Evolutionary conservation across 768 basidiomycete species (phyloP), one percentile per base, ranked within the genome.

Genomic region (Paxillus ammoniavirescens): DNA sequence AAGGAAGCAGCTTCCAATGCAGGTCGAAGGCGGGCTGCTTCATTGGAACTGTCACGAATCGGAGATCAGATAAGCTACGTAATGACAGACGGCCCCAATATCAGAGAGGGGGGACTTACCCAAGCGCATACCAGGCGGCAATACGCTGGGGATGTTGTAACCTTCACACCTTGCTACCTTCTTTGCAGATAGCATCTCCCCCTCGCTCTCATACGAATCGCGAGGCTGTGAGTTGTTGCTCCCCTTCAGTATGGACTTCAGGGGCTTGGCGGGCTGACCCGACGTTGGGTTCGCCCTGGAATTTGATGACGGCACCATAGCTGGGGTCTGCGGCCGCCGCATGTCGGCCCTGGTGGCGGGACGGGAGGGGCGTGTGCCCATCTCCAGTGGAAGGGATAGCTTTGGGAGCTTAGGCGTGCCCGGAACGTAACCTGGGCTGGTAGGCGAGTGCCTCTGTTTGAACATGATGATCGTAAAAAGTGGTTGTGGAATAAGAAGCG

Each of bases 1-100:
- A 79, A 15, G 78, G 76, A 41, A 79, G 70, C 15, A 82, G 61
- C 47, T 76, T 76, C 82, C 81, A 83, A 55, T 74, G 74, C 50
- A 80, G 56, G 52, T 75, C 62, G 45, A 77, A 68, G 1, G 73
- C 64, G 28, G 75, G 75, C 12, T 60, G 68, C 57, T 77, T 78
- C 66, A 70, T 74, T 3, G 68, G 70, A 52, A 62, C 73, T 73
- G 44, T 45, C 58, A 54, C 49, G 30, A 33, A 23, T n/a, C n/a
- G 13, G 21, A 49, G 61, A 65, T 74, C 68, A 63, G 71, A 64
- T 57, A 66, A 71, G 30, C 59, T 60, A 57, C 53, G 56, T 59
- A 59, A 65, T 42, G 41, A 50, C 52, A 52, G 44, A 51, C 47
- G 36, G 14, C 26, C 44, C 28, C 14, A 48, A 46, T 30, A 41